These are phyloP conservation scores for Coprinellus aureogranulatus DNA, from an alignment of 768 basidiomycete species.

Conservation along the genomic window DNA sequence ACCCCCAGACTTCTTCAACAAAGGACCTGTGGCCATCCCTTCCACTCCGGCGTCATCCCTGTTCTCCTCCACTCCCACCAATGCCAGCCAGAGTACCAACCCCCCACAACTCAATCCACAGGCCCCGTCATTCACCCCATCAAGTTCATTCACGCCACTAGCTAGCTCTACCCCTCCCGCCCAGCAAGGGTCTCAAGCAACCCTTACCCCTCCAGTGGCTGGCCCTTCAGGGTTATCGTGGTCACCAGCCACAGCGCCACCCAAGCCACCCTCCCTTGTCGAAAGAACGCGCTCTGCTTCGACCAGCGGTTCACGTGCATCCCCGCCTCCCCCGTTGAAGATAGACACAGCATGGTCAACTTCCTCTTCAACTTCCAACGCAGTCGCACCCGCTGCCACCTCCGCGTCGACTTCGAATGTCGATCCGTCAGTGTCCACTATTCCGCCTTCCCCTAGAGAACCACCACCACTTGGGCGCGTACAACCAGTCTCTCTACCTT, in stretches of 20 bases:
- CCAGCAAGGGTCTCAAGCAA: too few species aligned
- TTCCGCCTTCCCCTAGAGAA: slow-evolving; percentile 23
- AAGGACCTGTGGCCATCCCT: background rate
- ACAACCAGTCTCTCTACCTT: slow-evolving; percentile 46
- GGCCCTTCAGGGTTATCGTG: too few species aligned
- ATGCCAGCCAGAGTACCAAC: background rate
- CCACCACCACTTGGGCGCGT: slow-evolving; percentile 40
- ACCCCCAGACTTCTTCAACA: too few species aligned
- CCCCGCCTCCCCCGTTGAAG: slow-evolving; percentile 31
- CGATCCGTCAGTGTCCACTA: background rate
- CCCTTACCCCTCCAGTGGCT: too few species aligned
- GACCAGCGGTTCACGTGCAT: slow-evolving; percentile 14
- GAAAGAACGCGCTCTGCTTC: background rate
- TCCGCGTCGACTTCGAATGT: background rate
- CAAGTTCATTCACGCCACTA: background rate
- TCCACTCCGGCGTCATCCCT: background rate
- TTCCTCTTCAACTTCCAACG: background rate
- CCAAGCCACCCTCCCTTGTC: slow-evolving; percentile 6
- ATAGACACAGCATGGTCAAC: slow-evolving; percentile 28
- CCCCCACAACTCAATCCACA: background rate
- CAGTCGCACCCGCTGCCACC: slow-evolving; percentile 10
- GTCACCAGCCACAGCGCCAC: background rate
- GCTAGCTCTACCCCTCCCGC: too few species aligned
- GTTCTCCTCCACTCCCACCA: background rate
- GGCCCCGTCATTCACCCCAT: background rate